Conservation (phyloP, 1,284 basidiomycete genomes). For the Microbotryum violaceum region DNA sequence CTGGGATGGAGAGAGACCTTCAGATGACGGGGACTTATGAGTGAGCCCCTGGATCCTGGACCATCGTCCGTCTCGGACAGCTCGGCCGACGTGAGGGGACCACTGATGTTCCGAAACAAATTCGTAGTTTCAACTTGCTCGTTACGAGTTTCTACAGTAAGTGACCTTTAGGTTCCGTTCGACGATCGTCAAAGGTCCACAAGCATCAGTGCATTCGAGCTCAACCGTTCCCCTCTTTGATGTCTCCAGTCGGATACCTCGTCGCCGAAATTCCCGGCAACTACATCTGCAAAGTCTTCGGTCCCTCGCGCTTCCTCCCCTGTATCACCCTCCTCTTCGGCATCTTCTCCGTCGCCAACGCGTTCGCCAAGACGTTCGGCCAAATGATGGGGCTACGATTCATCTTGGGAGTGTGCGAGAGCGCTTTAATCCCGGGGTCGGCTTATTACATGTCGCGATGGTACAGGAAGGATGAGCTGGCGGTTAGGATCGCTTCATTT, state of each 20-base stretch:
- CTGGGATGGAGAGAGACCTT: constrained; percentile 52
- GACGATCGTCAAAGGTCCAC: no score
- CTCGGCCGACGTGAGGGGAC: no score
- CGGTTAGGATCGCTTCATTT: constrained; percentile 33
- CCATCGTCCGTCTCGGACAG: no score
- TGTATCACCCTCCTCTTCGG: constrained; percentile 32
- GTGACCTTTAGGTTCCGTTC: no score
- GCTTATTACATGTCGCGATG: constrained; percentile 39
- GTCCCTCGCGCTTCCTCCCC: constrained; percentile 43
- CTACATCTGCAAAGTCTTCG: constrained; percentile 49
- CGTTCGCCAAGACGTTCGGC: constrained; percentile 30
- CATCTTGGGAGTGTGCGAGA: constrained; percentile 8
- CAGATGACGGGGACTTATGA: constrained; percentile 45
- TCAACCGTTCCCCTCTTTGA: no score
- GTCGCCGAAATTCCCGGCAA: constrained; percentile 54
- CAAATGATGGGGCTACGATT: constrained; percentile 37
- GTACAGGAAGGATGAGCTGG: constrained; percentile 40
- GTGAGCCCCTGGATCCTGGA: no score
- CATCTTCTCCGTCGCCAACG: constrained; percentile 29
- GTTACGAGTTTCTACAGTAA: constrained; percentile 36
- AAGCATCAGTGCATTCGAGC: no score
- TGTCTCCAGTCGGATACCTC: constrained; percentile 44
- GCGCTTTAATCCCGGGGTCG: constrained; percentile 29
- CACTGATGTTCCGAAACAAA: no score
- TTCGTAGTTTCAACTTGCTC: constrained; percentile 26